Percentiles rank a stretch among this genome's conserved stretches.
phyloP scores from a whole-genome alignment of 176 grass and related monocot genomes.

The Chrysopogon serrulatus region DNA sequence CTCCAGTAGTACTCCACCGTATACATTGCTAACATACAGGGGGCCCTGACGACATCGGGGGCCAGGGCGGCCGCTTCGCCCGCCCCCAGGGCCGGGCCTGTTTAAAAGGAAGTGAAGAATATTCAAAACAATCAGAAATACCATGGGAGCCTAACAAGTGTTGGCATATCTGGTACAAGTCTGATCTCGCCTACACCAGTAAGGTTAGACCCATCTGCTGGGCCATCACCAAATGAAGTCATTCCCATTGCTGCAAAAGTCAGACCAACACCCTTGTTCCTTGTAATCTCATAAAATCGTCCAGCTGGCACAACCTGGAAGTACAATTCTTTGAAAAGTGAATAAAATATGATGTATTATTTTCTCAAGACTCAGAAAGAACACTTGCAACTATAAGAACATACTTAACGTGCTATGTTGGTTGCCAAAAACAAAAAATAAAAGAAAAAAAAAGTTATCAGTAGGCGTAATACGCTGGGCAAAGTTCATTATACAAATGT shows the following conservation, averaged over 20 bases:
- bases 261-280: slow-evolving; percentile 75
- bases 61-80: no score
- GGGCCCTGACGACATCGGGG: no score
- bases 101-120: neutral
- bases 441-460: slow-evolving; percentile 6
- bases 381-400: neutral
- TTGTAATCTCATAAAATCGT: slow-evolving; percentile 81
- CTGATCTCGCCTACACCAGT: slow-evolving; percentile 91
- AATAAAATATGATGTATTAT: slow-evolving; percentile 9
- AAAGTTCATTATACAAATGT: neutral
- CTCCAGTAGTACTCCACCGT: no score
- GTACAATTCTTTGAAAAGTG: neutral
- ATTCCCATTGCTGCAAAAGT: slow-evolving; percentile 78
- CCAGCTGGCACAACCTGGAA: slow-evolving; percentile 80
- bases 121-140: slow-evolving; percentile 39
- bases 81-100: no score
- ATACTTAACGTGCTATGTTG: neutral
- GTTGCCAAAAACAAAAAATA: neutral
- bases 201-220: slow-evolving; percentile 78
- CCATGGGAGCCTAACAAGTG: slow-evolving; percentile 80
- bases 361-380: neutral
- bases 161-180: slow-evolving; percentile 83
- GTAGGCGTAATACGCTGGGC: neutral
- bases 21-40: no score
- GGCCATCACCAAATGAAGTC: slow-evolving; percentile 78